Evolutionary conservation across 2,329 filamentous ascomycete genomes (phyloP).

Genomic region (Lecanicillium sp.): DNA sequence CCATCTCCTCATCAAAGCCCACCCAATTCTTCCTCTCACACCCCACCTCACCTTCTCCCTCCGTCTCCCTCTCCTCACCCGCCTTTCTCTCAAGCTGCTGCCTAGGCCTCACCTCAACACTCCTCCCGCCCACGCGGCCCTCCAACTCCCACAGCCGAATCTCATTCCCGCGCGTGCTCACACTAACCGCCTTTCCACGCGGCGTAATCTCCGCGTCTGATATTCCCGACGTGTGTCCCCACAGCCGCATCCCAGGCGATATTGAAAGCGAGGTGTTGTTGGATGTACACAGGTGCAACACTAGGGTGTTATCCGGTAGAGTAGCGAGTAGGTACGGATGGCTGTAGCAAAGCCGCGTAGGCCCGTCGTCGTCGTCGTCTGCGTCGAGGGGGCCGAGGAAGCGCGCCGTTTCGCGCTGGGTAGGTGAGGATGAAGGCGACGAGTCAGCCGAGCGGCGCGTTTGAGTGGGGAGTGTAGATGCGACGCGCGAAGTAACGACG

Average conservation of each 20-base stretch:
- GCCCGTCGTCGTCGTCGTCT: constrained; percentile 29
- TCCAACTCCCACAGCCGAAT: constrained; percentile 87
- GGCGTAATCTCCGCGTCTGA: constrained; percentile 78
- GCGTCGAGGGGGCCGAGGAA: constrained; percentile 6
- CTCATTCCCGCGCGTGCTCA: constrained; percentile 70
- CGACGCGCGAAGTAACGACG: constrained; percentile 26
- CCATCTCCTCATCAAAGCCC: constrained; percentile 85
- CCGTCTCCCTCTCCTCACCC: constrained; percentile 4
- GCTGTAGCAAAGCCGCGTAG: constrained; percentile 58
- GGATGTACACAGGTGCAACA: constrained; percentile 73
- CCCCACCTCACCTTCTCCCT: constrained; percentile 12
- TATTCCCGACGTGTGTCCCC: constrained; percentile 87
- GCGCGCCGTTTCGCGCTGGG: constrained; percentile 8
- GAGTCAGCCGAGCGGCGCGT: constrained; percentile 15
- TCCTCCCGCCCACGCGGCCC: constrained; percentile 49
- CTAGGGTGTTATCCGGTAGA: constrained; percentile 79
- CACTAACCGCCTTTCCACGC: constrained; percentile 82
- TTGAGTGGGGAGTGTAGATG: constrained; percentile 25
- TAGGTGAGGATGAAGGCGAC: constrained; percentile 9
- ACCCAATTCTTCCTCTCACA: constrained; percentile 58
- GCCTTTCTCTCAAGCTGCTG: too few relatives aligned
- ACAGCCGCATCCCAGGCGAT: constrained; percentile 66
- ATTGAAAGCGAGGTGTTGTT: constrained; percentile 58
- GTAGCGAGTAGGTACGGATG: constrained; percentile 83
- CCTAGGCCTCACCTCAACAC: constrained; percentile 43